Conservation (phyloP, 2,329 filamentous ascomycete genomes). For the Calonectria montana region DNA sequence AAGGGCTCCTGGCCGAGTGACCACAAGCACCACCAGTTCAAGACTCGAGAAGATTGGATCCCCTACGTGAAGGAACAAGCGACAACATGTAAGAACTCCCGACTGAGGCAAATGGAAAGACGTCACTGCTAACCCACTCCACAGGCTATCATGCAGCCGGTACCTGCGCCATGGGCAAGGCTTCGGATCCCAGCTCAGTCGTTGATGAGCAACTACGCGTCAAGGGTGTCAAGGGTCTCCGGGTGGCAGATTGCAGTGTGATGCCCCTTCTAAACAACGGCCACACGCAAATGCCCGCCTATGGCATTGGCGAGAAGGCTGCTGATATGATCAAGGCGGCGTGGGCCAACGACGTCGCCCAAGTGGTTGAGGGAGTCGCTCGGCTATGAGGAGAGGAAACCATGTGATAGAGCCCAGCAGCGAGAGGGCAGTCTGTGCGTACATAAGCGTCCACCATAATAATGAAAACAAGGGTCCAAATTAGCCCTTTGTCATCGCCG, state of each 20-base stretch:
- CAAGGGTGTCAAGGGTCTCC: constrained; percentile 61
- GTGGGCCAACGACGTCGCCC: constrained; percentile 24
- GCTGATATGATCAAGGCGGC: constrained; percentile 60
- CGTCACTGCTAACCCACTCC: background rate
- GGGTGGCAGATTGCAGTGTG: constrained; percentile 64
- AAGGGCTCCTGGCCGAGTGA: constrained; percentile 70
- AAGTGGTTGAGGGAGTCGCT: background rate
- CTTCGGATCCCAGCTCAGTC: constrained; percentile 62
- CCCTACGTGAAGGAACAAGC: constrained; percentile 67
- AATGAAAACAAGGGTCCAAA: background rate
- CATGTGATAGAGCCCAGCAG: background rate
- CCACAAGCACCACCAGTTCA: constrained; percentile 63
- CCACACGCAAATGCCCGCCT: constrained; percentile 67
- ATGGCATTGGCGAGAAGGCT: constrained; percentile 66
- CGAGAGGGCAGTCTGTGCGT: background rate
- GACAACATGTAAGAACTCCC: constrained; percentile 64
- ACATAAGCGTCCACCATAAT: constrained; percentile 4
- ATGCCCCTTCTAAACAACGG: constrained; percentile 63
- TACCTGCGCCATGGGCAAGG: constrained; percentile 49
- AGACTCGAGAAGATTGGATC: constrained; percentile 64
- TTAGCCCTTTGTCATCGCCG: background rate
- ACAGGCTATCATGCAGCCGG: constrained; percentile 38
- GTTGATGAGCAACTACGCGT: constrained; percentile 65
- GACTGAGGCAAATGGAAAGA: background rate
- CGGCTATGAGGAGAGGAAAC: background rate